A percentile compares a stretch with the other conserved stretches of the same genome.
Conservation (phyloP, 2,329 filamentous ascomycete genomes). For the Epichloe amarillans region DNA sequence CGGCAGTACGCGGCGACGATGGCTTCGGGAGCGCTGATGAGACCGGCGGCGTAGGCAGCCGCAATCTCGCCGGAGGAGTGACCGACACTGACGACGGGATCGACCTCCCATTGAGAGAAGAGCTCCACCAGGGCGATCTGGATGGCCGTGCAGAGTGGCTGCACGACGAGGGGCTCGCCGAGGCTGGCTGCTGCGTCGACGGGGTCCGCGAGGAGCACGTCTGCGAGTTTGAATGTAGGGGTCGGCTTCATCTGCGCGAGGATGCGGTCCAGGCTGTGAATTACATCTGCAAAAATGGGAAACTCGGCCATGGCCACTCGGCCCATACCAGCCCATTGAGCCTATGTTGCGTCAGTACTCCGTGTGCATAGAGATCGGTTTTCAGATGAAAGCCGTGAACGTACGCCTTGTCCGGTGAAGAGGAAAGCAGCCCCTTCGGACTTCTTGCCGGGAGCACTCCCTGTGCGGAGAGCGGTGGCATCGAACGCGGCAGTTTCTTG, state of each 20-base stretch:
- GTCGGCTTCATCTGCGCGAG: neutral
- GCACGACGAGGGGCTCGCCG: constrained; percentile 11
- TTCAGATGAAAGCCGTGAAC: too few species aligned
- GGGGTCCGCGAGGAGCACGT: neutral
- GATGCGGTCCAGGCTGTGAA: neutral
- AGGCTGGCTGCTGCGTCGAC: neutral
- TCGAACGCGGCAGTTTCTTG: neutral
- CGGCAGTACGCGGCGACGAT: constrained; percentile 10
- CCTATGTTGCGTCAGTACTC: neutral
- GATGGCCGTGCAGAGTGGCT: constrained; percentile 18
- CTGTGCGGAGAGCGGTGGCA: too few species aligned
- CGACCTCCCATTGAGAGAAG: constrained; percentile 17
- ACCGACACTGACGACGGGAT: constrained; percentile 24
- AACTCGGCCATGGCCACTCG: constrained; percentile 6
- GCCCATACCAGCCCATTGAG: constrained; percentile 11
- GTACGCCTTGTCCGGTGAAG: constrained; percentile 14
- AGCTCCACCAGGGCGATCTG: constrained; percentile 24
- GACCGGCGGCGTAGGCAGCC: constrained; percentile 15
- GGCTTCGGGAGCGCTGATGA: constrained; percentile 6
- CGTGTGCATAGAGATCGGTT: too few species aligned
- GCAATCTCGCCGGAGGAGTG: constrained; percentile 21
- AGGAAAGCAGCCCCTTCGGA: constrained; percentile 2
- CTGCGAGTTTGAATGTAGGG: neutral
- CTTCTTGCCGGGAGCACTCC: neutral
- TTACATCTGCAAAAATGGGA: neutral